These are phyloP conservation scores for Arabidopsis arenosa DNA, from an alignment of 345 rosid species.

Conservation along the genomic window DNA sequence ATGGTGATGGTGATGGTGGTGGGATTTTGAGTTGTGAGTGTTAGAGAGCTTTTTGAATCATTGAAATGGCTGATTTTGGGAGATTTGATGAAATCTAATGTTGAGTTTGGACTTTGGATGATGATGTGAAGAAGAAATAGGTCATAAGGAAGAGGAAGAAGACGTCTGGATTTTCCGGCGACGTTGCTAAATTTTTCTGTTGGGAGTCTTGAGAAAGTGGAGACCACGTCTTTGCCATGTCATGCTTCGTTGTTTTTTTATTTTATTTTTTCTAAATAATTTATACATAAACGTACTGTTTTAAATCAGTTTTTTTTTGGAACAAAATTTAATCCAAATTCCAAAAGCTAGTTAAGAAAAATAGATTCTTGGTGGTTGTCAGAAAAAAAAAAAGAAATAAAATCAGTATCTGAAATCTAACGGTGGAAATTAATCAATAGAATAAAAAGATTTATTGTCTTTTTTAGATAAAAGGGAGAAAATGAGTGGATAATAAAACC, in stretches of 20 bases:
- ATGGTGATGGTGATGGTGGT: not conserved
- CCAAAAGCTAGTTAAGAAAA: not conserved
- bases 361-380: not conserved
- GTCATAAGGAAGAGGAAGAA: constrained; percentile 27
- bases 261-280: not conserved
- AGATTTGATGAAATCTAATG: not conserved
- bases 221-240: constrained; percentile 46
- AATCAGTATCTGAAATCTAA: constrained; percentile 28
- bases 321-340: not conserved
- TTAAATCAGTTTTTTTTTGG: not conserved
- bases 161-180: constrained; percentile 38
- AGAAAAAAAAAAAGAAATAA: not conserved
- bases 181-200: constrained; percentile 13
- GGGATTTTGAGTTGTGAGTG: not conserved
- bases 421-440: not conserved
- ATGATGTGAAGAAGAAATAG: constrained; percentile 3
- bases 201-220: constrained; percentile 31
- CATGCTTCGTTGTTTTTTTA: constrained; percentile 23
- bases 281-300: constrained; percentile 7
- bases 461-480: not conserved
- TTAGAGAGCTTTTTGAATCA: constrained; percentile 32
- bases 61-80: not conserved
- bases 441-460: not conserved
- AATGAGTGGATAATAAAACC: constrained; percentile 40
- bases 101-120: not conserved